phyloP scores from a whole-genome alignment of 1,284 basidiomycete species.

The Malassezia japonica region DNA sequence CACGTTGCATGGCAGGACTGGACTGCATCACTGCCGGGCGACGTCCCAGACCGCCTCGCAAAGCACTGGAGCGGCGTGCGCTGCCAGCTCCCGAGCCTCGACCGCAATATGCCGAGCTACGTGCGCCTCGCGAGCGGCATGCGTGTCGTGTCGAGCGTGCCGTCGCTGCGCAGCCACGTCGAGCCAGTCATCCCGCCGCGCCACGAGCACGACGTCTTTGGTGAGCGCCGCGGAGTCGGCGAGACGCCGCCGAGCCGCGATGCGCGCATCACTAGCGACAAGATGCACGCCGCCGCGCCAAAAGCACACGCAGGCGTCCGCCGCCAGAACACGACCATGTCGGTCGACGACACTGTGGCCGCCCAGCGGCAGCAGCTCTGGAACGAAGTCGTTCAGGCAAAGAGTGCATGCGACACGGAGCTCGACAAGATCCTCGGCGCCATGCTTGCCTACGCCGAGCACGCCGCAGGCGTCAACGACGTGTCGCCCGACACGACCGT shows the following conservation, averaged over 20 bases:
- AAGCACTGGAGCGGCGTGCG: neutral
- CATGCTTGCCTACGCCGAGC: slow-evolving; percentile 3
- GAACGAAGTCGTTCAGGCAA: slow-evolving; percentile 12
- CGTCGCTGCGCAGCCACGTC: neutral
- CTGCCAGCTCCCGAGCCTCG: neutral
- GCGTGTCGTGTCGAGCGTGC: neutral
- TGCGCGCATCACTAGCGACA: slow-evolving; percentile 7
- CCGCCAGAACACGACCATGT: slow-evolving; percentile 8
- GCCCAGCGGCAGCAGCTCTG: slow-evolving; percentile 13
- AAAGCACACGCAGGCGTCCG: neutral
- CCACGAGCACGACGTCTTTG: slow-evolving; percentile 7
- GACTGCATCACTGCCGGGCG: neutral
- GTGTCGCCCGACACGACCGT: slow-evolving; percentile 9
- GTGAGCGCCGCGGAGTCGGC: neutral
- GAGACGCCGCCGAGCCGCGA: neutral
- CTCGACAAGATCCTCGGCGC: slow-evolving; percentile 9
- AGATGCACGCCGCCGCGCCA: neutral
- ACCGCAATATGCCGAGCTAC: neutral
- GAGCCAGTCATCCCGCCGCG: neutral
- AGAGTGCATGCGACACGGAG: slow-evolving; percentile 10
- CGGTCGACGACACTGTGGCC: slow-evolving; percentile 10
- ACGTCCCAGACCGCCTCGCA: neutral
- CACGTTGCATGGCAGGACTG: neutral
- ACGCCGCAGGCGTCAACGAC: slow-evolving; percentile 3
- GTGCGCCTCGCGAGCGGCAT: neutral